These are phyloP conservation scores for Aspergillus calidoustus DNA, from an alignment of 2,329 filamentous ascomycete species.

Conservation along the genomic window DNA sequence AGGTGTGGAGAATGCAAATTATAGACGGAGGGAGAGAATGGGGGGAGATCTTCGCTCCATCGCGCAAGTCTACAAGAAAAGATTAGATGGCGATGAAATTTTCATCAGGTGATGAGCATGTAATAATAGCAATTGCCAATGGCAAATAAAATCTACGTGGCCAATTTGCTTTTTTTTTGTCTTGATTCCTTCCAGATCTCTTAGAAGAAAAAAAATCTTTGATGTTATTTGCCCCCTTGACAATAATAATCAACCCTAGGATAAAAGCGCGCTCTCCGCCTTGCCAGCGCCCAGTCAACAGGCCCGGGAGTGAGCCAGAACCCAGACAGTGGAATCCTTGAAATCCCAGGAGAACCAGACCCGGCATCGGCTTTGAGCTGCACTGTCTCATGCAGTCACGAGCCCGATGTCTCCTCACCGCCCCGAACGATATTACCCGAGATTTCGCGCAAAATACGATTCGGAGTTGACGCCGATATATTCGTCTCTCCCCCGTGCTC, in stretches of 20 bases:
- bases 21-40: constrained; percentile 20
- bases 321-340: background rate
- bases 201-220: constrained; percentile 1
- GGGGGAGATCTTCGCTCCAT: constrained; percentile 18
- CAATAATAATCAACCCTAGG: constrained; percentile 11
- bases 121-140: background rate
- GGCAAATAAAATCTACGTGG: constrained; percentile 5
- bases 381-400: background rate
- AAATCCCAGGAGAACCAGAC: background rate
- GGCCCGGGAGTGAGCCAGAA: background rate
- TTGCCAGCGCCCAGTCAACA: background rate
- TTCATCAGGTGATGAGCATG: background rate
- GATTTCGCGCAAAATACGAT: background rate
- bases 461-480: constrained; percentile 4
- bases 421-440: constrained; percentile 14
- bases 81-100: background rate
- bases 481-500: background rate
- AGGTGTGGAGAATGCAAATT: constrained; percentile 27
- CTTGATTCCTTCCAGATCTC: background rate
- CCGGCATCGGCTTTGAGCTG: constrained; percentile 6
- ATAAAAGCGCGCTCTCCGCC: background rate
- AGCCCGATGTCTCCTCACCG: constrained; percentile 10
- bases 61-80: background rate
- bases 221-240: constrained; percentile 6
- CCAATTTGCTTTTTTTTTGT: background rate